Base-by-base conservation (phyloP, 768 basidiomycete species). In the Hemileccinum rubropunctum region DNA sequence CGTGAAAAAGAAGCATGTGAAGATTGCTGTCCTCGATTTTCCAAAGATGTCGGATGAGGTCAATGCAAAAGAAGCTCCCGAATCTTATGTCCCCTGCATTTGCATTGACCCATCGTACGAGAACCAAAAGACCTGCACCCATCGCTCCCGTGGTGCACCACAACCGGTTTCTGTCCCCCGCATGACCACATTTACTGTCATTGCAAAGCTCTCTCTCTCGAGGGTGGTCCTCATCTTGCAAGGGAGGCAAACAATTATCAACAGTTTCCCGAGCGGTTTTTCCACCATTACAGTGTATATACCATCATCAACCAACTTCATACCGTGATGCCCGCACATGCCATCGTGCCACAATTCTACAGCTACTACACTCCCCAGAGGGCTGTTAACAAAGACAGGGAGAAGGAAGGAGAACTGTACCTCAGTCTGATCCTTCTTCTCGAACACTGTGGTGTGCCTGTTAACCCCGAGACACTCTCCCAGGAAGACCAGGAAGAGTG, bases 311-410 rank as follows among this genome's bases (percentile, higher is more conserved):
- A 7, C 4, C 67, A 64, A 17, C 26, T 80, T 6, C 63, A 65
- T 27, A 57, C 73, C 53, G 75, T 80, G 0, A 72, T 76, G 0
- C 78, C 80, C 3, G 67, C 78, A 4, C 67, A 71, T 7, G 73
- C 84, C 0, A 41, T 84, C 41, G 77, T 80, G 3, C 83, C 84
- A 0, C 81, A 83, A 60, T 86, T 77, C 62, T 86, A 81, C 55
- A 83, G 85, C 1, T 81, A 79, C 63, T 86, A 84, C 54, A 59
- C 56, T 0, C 71, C 71, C 1, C 14, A 41, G 34, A 1, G n/a
- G 66, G 9, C 26, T 1, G 4, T 0, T 1, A 4, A 1, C 11
- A 3, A 20, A 3, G 35, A 26, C 3, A 3, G n/a, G n/a, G n/a
- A n/a, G n/a, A n/a, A n/a, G n/a, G n/a, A 23, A 23, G 6, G 6